phyloP scores from a whole-genome alignment of 495 filamentous ascomycete species.

The Jackrogersella minutella region DNA sequence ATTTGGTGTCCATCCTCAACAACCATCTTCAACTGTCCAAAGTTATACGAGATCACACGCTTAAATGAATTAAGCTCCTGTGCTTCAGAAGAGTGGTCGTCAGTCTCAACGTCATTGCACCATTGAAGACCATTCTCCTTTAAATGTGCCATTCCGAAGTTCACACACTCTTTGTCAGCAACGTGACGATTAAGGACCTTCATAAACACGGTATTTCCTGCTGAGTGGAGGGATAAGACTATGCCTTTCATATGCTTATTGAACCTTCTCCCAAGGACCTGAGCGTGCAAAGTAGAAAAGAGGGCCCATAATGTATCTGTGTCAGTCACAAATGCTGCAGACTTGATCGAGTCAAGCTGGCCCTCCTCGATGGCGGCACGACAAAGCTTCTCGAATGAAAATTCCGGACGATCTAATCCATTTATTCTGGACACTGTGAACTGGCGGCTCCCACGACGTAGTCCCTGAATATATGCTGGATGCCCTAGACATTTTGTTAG shows the following conservation, averaged over 20 bases:
- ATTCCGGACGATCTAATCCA: background rate
- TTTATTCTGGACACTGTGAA: background rate
- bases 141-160: background rate
- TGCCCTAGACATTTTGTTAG: background rate
- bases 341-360: background rate
- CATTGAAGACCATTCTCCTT: background rate
- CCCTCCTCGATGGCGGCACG: background rate
- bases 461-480: background rate
- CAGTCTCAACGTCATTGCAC: background rate
- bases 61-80: background rate
- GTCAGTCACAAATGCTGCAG: slow-evolving; percentile 6
- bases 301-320: background rate
- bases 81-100: background rate
- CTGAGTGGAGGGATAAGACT: too few relatives aligned
- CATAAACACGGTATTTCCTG: slow-evolving; percentile 3
- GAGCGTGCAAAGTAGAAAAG: background rate
- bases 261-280: background rate
- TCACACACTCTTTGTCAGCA: background rate
- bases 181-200: background rate
- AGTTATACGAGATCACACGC: slow-evolving; percentile 2
- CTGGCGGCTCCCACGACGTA: background rate
- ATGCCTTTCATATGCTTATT: too few relatives aligned
- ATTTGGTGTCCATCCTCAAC: slow-evolving; percentile 1
- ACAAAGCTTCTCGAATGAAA: slow-evolving; percentile 1
- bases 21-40: slow-evolving; percentile 2